Conservation (phyloP, 1,284 basidiomycete genomes). For the Ganoderma leucocontextum region DNA sequence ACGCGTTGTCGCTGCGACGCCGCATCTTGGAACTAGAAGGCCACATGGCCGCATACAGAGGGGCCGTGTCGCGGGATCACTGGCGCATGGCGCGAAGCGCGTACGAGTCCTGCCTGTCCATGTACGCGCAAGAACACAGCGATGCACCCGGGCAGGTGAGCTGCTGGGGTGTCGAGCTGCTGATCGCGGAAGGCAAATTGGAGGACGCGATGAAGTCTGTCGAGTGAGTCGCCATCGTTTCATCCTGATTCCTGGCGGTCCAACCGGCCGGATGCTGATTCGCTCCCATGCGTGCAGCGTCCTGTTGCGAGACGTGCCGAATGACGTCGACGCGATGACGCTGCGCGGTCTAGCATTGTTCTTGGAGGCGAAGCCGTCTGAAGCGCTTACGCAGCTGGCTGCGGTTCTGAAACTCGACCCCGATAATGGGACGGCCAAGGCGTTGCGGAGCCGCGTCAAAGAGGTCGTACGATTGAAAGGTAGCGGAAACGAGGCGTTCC, state of each 20-base stretch:
- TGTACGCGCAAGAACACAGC: conserved; percentile 23
- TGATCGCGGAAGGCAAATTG: conserved; percentile 29
- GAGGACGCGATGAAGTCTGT: conserved; percentile 18
- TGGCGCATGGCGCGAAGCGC: conserved; percentile 32
- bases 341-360: conserved; percentile 26
- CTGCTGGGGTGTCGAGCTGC: conserved; percentile 32
- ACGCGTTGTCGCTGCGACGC: conserved; percentile 18
- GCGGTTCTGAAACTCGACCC: conserved; percentile 29
- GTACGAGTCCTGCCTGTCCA: conserved; percentile 25
- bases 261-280: not conserved
- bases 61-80: conserved; percentile 27
- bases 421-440: conserved; percentile 22
- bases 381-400: conserved; percentile 17
- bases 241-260: not conserved
- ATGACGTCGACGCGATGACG: conserved; percentile 20
- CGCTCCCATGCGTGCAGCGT: not conserved
- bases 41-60: conserved; percentile 25
- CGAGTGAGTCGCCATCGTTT: conserved; percentile 20
- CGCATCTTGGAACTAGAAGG: conserved; percentile 22
- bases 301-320: conserved; percentile 11
- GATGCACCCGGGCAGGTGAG: conserved; percentile 24
- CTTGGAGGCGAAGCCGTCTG: conserved; percentile 20
- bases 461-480: conserved; percentile 13
- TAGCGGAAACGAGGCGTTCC: conserved; percentile 22
- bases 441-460: conserved; percentile 20